These are phyloP conservation scores for Taxawa tesnikishii DNA, from an alignment of 2,329 filamentous ascomycete species.

Conservation along the genomic window DNA sequence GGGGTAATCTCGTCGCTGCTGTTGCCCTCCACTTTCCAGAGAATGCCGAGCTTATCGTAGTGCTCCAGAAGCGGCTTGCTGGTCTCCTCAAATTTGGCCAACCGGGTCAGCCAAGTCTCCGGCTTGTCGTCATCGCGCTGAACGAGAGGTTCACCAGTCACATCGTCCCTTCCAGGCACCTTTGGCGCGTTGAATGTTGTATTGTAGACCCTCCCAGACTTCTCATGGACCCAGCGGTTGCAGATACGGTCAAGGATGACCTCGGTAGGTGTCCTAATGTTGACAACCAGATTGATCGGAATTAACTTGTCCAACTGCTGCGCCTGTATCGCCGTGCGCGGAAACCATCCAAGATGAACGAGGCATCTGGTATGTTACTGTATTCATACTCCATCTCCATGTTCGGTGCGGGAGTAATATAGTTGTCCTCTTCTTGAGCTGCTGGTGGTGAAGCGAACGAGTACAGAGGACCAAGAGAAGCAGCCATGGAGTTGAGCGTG, in stretches of 20 bases:
- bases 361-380: slow-evolving; percentile 62
- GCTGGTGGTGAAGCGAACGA: not conserved
- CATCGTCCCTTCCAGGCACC: slow-evolving; percentile 68
- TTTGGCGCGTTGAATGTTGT: slow-evolving; percentile 82
- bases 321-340: slow-evolving; percentile 74
- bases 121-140: slow-evolving; percentile 79
- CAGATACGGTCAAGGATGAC: slow-evolving; percentile 85
- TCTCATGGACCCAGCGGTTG: slow-evolving; percentile 85
- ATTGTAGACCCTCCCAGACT: slow-evolving; percentile 89
- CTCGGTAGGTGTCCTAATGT: slow-evolving; percentile 69
- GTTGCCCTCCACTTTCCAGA: slow-evolving; percentile 79
- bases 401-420: slow-evolving; percentile 23
- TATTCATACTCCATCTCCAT: slow-evolving; percentile 28
- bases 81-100: slow-evolving; percentile 76
- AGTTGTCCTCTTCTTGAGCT: slow-evolving; percentile 21
- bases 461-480: slow-evolving; percentile 2
- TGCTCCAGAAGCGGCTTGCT: slow-evolving; percentile 77
- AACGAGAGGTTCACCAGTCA: slow-evolving; percentile 77
- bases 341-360: slow-evolving; percentile 96
- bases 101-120: slow-evolving; percentile 68
- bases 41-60: slow-evolving; percentile 70
- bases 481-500: slow-evolving; percentile 28
- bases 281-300: slow-evolving; percentile 90
- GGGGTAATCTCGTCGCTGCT: slow-evolving; percentile 95
- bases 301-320: slow-evolving; percentile 64